Conservation (phyloP, 306 rosid genomes). For the Medicago ruthenica region DNA sequence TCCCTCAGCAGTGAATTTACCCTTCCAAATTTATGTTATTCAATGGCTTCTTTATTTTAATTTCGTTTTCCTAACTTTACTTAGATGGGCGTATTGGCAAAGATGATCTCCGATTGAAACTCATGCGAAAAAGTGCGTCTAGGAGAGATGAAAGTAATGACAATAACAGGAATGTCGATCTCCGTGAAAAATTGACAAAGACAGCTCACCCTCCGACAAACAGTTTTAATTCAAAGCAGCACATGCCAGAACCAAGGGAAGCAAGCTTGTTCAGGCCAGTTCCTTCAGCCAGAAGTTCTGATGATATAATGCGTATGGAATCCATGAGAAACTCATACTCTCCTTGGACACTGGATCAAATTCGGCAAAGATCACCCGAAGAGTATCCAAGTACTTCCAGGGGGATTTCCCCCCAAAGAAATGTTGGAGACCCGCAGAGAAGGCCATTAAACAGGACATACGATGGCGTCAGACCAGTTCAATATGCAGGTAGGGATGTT, state of each 20-base stretch:
- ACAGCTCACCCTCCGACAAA: constrained; percentile 44
- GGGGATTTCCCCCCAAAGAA: constrained; percentile 53
- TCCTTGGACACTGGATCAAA: constrained; percentile 76
- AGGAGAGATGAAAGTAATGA: constrained; percentile 55
- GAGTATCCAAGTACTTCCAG: constrained; percentile 50
- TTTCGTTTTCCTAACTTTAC: constrained; percentile 31
- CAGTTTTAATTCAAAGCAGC: constrained; percentile 49
- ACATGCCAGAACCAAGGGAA: constrained; percentile 56
- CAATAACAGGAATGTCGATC: constrained; percentile 64
- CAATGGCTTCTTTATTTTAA: constrained; percentile 34
- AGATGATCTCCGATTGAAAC: constrained; percentile 89
- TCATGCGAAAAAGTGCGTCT: constrained; percentile 71
- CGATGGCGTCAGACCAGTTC: constrained; percentile 61
- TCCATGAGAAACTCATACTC: constrained; percentile 75
- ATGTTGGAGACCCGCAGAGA: constrained; percentile 60
- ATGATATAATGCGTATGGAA: constrained; percentile 67
- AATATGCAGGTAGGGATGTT: constrained; percentile 64
- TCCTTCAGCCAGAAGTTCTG: constrained; percentile 68
- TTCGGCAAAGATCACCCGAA: constrained; percentile 64
- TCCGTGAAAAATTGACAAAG: constrained; percentile 87
- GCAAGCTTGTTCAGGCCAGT: constrained; percentile 49
- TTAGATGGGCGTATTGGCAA: constrained; percentile 59
- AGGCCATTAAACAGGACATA: constrained; percentile 64
- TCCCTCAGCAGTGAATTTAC: constrained; percentile 43
- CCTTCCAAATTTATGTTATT: constrained; percentile 39